Evolutionary conservation across 2,329 filamentous ascomycete genomes (phyloP).

Genomic region (Beauveria pseudobassiana): DNA sequence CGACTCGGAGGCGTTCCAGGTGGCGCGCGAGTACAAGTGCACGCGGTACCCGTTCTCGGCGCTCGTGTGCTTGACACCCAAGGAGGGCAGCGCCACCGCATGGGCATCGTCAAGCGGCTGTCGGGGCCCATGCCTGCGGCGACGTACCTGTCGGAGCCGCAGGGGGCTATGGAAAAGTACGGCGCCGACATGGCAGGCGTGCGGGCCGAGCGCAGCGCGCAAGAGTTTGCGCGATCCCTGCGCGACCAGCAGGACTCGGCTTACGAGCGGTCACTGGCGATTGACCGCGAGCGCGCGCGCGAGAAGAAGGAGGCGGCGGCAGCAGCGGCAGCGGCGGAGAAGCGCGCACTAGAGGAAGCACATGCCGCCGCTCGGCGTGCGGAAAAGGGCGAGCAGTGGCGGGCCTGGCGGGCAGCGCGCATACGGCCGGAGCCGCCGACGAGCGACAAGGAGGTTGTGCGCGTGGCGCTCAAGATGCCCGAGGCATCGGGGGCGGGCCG

Average conservation of each 20-base stretch:
- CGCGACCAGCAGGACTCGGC: slow-evolving; percentile 87
- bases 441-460: slow-evolving; percentile 59
- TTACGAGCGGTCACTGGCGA: slow-evolving; percentile 84
- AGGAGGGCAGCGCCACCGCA: slow-evolving; percentile 69
- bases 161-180: slow-evolving; percentile 65
- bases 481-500: slow-evolving; percentile 56
- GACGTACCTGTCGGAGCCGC: slow-evolving; percentile 70
- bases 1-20: slow-evolving; percentile 91
- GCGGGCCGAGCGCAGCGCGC: slow-evolving; percentile 68
- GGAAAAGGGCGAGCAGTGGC: slow-evolving; percentile 58
- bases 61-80: slow-evolving; percentile 79
- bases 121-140: slow-evolving; percentile 62
- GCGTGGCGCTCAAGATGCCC: slow-evolving; percentile 61
- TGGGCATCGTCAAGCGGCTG: slow-evolving; percentile 81
- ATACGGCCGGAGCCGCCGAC: slow-evolving; percentile 61
- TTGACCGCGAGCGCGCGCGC: slow-evolving; percentile 76
- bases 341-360: slow-evolving; percentile 51
- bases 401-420: slow-evolving; percentile 63
- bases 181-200: slow-evolving; percentile 66
- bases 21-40: slow-evolving; percentile 76
- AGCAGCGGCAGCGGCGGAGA: slow-evolving; percentile 59
- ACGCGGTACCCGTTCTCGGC: slow-evolving; percentile 90
- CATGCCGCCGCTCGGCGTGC: slow-evolving; percentile 49
- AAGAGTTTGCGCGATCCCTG: slow-evolving; percentile 72
- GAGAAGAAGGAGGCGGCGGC: slow-evolving; percentile 69